These are phyloP conservation scores for Corynespora cassiicola DNA, from an alignment of 2,329 filamentous ascomycete species.

Conservation along the genomic window DNA sequence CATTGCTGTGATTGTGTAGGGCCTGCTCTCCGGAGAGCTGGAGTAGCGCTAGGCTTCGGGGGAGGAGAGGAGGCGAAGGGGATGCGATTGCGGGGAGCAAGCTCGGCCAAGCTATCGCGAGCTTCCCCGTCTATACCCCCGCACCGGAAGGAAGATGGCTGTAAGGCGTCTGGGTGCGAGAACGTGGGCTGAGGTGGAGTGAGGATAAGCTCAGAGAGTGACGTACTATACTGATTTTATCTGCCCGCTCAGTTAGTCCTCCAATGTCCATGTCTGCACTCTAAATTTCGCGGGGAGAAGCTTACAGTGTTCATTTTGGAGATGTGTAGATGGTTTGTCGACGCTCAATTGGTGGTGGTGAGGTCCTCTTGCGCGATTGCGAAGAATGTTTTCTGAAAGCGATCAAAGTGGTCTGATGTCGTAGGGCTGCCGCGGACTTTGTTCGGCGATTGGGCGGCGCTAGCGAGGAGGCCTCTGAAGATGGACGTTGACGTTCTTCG, in stretches of 20 bases:
- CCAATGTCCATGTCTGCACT: too few species aligned
- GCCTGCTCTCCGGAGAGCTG: neutral
- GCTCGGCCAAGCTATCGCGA: too few species aligned
- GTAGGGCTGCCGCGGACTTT: constrained; percentile 15
- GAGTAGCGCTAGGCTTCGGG: neutral
- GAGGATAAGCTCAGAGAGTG: too few species aligned
- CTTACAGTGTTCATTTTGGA: constrained; percentile 61
- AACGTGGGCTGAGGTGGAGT: too few species aligned
- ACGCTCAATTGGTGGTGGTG: too few species aligned
- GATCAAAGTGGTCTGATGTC: constrained; percentile 40
- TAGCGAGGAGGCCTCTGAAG: constrained; percentile 1
- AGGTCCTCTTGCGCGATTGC: too few species aligned
- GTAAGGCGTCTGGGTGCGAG: too few species aligned
- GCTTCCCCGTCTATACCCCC: too few species aligned
- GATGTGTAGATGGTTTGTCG: constrained; percentile 8
- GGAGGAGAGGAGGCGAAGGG: constrained; percentile 1
- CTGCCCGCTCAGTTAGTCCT: constrained; percentile 48
- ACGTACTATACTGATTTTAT: constrained; percentile 66
- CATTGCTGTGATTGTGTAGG: too few species aligned
- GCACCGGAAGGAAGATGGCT: too few species aligned
- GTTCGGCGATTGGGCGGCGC: constrained; percentile 17
- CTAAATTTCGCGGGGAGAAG: constrained; percentile 4
- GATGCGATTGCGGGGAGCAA: constrained; percentile 1
- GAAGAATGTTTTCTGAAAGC: constrained; percentile 23
- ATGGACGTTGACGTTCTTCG: neutral